Evolutionary conservation across 192 early-diverging fungal species (phyloP).

Genomic region (Backusella mclennaniae): DNA sequence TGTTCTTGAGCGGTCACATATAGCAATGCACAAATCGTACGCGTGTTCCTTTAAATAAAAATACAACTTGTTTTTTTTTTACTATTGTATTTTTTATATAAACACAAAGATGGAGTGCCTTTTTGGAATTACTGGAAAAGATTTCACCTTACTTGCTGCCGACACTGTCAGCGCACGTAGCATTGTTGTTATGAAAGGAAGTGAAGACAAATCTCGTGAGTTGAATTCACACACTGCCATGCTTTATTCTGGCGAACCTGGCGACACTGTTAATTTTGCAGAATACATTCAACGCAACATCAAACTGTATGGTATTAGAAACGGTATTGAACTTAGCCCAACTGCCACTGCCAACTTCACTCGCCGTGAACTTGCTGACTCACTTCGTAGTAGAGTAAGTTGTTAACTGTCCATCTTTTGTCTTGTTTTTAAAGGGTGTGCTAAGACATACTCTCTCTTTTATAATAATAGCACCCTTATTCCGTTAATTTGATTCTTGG

Average conservation of each 20-base stretch:
- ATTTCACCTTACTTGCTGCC: constrained; percentile 86
- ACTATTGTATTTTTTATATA: background rate
- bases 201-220: constrained; percentile 87
- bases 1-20: background rate
- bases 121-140: constrained; percentile 90
- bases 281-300: constrained; percentile 96
- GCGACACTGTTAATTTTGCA: constrained; percentile 91
- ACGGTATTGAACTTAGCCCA: constrained; percentile 79
- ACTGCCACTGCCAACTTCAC: constrained; percentile 80
- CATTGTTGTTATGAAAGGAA: constrained; percentile 90
- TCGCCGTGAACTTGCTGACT: constrained; percentile 82
- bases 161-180: constrained; percentile 75
- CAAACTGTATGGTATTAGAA: constrained; percentile 85
- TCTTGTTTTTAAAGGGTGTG: too few relatives aligned
- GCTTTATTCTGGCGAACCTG: constrained; percentile 86
- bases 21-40: constrained; percentile 8
- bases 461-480: constrained; percentile 69
- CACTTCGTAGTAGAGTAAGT: constrained; percentile 74
- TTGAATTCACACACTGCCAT: constrained; percentile 82
- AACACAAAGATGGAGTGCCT: constrained; percentile 69
- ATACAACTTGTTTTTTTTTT: constrained; percentile 16
- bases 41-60: constrained; percentile 5
- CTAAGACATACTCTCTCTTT: background rate
- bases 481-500: constrained; percentile 87
- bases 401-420: too few relatives aligned